Evolutionary conservation across 2,329 filamentous ascomycete genomes (phyloP).

Genomic region (Fusarium protoensiforme): DNA sequence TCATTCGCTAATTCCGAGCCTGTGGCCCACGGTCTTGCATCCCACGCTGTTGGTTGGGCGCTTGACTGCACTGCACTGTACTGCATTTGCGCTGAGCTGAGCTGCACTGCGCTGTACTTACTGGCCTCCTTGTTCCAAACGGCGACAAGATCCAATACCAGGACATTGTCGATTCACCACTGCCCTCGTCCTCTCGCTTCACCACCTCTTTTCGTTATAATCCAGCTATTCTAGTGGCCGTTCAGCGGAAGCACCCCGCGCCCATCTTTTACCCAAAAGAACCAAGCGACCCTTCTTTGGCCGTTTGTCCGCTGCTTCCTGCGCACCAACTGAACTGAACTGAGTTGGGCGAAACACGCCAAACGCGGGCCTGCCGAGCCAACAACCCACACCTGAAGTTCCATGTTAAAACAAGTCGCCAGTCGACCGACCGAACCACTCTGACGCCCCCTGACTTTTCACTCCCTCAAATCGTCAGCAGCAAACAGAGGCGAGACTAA

Average conservation of each 20-base stretch:
- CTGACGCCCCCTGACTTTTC: conserved; percentile 33
- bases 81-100: conserved; percentile 9
- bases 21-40: conserved; percentile 44
- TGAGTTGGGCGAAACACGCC: conserved; percentile 37
- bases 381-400: conserved; percentile 34
- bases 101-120: conserved; percentile 14
- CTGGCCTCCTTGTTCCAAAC: conserved; percentile 25
- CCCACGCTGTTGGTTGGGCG: conserved; percentile 41
- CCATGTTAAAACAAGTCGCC: conserved; percentile 32
- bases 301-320: conserved; percentile 10
- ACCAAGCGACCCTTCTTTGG: conserved; percentile 8
- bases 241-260: conserved; percentile 5
- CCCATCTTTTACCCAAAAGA: conserved; percentile 16
- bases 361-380: conserved; percentile 43
- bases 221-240: conserved; percentile 3
- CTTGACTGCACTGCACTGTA: conserved; percentile 31
- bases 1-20: conserved; percentile 40
- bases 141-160: conserved; percentile 12
- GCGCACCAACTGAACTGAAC: conserved; percentile 28
- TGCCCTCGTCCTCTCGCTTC: conserved; percentile 3
- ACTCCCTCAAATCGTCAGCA: conserved; percentile 19
- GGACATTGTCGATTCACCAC: conserved; percentile 7
- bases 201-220: conserved; percentile 6
- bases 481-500: conserved; percentile 21
- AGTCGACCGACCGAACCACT: conserved; percentile 40